Percentiles rank a stretch among this genome's conserved stretches.
Conservation (phyloP, 345 rosid genomes). For the Citropsis articulata region DNA sequence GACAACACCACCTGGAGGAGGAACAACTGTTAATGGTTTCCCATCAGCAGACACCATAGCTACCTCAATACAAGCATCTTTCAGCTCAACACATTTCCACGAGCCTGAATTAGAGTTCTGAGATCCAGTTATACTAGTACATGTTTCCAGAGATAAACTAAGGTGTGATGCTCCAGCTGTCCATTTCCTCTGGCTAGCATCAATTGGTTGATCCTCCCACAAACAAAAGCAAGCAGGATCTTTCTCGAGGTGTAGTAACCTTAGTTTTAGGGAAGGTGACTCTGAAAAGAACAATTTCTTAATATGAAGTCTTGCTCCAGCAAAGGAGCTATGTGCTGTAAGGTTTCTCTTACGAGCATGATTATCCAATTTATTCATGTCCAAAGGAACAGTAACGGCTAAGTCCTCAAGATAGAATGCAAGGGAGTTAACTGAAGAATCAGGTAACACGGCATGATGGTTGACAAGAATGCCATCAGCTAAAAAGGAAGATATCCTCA, state of each 20-base stretch:
- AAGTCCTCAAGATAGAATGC: constrained; percentile 64
- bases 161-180: constrained; percentile 60
- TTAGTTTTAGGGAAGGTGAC: constrained; percentile 75
- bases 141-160: constrained; percentile 78
- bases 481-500: constrained; percentile 89
- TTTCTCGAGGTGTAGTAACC: constrained; percentile 78
- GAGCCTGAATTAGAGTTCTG: constrained; percentile 45
- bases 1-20: constrained; percentile 97
- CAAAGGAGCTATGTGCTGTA: constrained; percentile 43
- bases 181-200: constrained; percentile 97
- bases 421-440: constrained; percentile 73
- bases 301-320: constrained; percentile 90
- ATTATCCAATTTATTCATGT: constrained; percentile 40
- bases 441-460: constrained; percentile 74
- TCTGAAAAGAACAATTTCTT: constrained; percentile 75
- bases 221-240: constrained; percentile 96
- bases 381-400: constrained; percentile 73
- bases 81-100: constrained; percentile 86
- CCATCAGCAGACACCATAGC: constrained; percentile 98
- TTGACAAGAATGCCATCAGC: constrained; percentile 93
- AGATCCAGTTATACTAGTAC: constrained; percentile 30
- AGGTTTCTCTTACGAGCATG: constrained; percentile 31
- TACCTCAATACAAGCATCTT: constrained; percentile 62
- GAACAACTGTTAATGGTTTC: constrained; percentile 64
- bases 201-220: constrained; percentile 89